Base-by-base conservation (phyloP, 192 early-diverging fungal species). In the Coemansia umbellata region DNA sequence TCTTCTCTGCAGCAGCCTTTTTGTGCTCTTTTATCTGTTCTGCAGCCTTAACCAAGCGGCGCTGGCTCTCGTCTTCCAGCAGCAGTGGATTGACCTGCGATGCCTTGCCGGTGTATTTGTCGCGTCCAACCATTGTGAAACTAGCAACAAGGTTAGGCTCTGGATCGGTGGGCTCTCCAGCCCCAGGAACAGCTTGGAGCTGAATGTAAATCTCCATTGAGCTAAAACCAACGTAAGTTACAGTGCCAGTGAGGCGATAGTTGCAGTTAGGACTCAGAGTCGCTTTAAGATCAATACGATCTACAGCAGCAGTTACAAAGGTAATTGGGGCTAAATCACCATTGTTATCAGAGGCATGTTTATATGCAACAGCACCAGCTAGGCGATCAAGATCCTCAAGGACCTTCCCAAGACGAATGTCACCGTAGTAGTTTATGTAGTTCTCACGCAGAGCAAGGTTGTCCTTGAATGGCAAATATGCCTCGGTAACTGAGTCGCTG, bases 61-160 rank as follows among this genome's bases (percentile, higher is more conserved):
- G 78, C 63, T 96, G 87, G 52, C 83, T 67, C 10, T 88, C 87
- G 13, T 84, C 86, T 19, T 87, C 83, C 31, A 92, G 60, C 8
- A 69, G 58, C 32, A 96, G 63, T 26, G 86, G 86, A 50, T 88
- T 88, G n/a, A 93, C 81, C 37, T 82, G 77, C 5, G 77, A 81
- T 4, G 89, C 66, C 53, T 86, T 87, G 28, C 77, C 78, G 1
- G 89, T 91, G 24, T 70, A 50, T 5, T 88, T 77, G 64, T 93
- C 85, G 22, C 84, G 70, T 2, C 87, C 86, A 26, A 90, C 93
- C 92, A 94, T 96, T 5, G 88, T 91, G 57, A 96, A 92, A 55
- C 87, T 83, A 15, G 92, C 89, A 13, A 80, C 71, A 15, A 94
- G 73, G 48, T 91, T 84, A 5, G 82, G 79, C 36, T 85, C 70